These are phyloP conservation scores for Populus nigra DNA, from an alignment of 345 rosid species.

Conservation along the genomic window DNA sequence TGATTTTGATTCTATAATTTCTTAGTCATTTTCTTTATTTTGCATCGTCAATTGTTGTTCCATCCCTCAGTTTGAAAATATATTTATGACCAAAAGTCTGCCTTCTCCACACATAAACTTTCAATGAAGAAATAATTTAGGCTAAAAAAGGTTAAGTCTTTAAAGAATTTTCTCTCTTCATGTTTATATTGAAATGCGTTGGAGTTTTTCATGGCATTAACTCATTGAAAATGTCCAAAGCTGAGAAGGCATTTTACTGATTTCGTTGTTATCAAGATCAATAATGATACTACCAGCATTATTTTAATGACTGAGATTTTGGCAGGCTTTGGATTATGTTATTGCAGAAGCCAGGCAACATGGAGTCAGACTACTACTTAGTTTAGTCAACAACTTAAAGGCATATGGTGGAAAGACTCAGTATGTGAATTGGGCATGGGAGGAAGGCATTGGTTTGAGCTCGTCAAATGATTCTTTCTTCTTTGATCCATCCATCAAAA, in stretches of 20 bases:
- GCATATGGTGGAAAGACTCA: conserved; percentile 94
- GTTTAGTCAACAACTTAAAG: conserved; percentile 83
- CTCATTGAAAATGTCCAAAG: conserved; percentile 1
- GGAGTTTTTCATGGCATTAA: neutral
- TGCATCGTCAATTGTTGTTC: no score
- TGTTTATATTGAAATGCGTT: neutral
- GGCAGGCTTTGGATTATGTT: conserved; percentile 90
- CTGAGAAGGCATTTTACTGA: neutral
- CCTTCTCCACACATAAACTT: no score
- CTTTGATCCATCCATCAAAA: conserved; percentile 89
- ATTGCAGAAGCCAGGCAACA: conserved; percentile 78
- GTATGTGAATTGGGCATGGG: conserved; percentile 97
- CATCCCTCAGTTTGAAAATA: no score
- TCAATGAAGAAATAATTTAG: neutral
- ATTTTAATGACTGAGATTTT: conserved; percentile 18
- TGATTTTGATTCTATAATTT: neutral
- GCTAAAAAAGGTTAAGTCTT: neutral
- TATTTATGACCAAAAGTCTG: no score
- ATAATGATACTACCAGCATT: neutral
- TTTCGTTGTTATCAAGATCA: neutral
- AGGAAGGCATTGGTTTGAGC: conserved; percentile 91
- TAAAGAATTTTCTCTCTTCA: neutral
- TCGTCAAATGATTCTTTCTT: conserved; percentile 95
- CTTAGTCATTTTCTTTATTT: neutral
- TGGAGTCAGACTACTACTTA: conserved; percentile 72